Evolutionary conservation across 164 flowering plant genomes (phyloP).

Genomic region (Tetracentron sinense): DNA sequence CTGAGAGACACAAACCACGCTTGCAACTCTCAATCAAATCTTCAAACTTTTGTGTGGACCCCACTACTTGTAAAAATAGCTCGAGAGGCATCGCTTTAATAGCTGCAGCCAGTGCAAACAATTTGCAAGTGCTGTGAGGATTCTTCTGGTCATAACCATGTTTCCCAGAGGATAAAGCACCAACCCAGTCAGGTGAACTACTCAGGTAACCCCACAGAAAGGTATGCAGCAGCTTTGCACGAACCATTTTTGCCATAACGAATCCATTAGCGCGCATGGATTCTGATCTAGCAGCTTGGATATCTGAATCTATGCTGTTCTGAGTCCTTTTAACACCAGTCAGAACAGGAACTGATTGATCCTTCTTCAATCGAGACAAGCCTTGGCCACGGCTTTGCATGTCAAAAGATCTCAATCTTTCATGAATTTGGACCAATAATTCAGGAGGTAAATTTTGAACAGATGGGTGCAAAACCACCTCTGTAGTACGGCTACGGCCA

Average conservation of each 20-base stretch:
- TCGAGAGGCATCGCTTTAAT: constrained; percentile 84
- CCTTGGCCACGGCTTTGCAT: constrained; percentile 52
- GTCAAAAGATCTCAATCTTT: constrained; percentile 70
- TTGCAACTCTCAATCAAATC: constrained; percentile 66
- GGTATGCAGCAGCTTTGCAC: constrained; percentile 76
- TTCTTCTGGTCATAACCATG: constrained; percentile 34
- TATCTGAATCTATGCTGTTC: constrained; percentile 27
- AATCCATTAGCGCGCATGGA: constrained; percentile 84
- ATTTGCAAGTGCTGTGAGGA: constrained; percentile 53
- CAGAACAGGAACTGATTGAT: constrained; percentile 49
- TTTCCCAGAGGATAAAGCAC: constrained; percentile 34
- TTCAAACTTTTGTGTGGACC: constrained; percentile 54
- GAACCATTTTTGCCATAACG: constrained; percentile 82
- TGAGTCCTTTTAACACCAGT: constrained; percentile 50
- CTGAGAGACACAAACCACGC: constrained; percentile 64
- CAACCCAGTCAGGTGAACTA: constrained; percentile 45
- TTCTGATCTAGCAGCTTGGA: constrained; percentile 45
- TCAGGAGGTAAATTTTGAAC: constrained; percentile 46
- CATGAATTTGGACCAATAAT: constrained; percentile 61
- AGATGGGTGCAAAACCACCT: constrained; percentile 81
- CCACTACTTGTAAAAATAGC: constrained; percentile 80
- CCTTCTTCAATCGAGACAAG: constrained; percentile 37
- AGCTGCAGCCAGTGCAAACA: constrained; percentile 60
- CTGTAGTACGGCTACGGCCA: constrained; percentile 45
- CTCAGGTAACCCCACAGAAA: constrained; percentile 68